Evolutionary conservation across 768 basidiomycete species (phyloP).

Genomic region (Pleurotus citrinopileatus): DNA sequence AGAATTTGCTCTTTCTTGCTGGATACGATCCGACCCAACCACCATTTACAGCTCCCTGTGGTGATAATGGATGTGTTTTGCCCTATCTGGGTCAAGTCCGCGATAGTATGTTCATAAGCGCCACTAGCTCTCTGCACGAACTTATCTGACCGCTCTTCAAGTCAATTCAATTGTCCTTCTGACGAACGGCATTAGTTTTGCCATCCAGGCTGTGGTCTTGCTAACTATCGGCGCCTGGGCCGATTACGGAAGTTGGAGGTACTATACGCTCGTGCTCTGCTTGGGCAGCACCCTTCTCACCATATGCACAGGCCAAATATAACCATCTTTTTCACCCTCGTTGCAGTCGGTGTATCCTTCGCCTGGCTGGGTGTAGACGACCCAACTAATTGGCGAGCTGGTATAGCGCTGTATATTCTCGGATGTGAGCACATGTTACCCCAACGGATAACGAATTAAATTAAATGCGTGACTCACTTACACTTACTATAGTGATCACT

Average conservation of each 20-base stretch:
- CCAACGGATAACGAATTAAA: no score
- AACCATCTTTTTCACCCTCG: conserved; percentile 68
- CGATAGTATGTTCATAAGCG: conserved; percentile 43
- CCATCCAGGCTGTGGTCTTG: conserved; percentile 67
- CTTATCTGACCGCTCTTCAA: conserved; percentile 20
- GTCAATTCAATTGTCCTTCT: conserved; percentile 78
- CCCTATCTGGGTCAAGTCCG: conserved; percentile 61
- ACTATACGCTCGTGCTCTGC: not conserved
- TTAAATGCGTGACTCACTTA: no score
- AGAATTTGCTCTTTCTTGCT: conserved; percentile 70
- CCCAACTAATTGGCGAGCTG: conserved; percentile 61
- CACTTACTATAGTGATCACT: no score
- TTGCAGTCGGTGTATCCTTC: conserved; percentile 67
- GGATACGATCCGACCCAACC: conserved; percentile 65
- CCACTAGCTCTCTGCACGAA: not conserved
- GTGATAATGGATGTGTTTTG: conserved; percentile 55
- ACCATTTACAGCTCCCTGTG: conserved; percentile 52
- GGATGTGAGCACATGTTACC: conserved; percentile 42
- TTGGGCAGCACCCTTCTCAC: not conserved
- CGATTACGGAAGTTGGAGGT: conserved; percentile 82
- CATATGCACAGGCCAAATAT: conserved; percentile 59
- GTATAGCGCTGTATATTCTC: conserved; percentile 59
- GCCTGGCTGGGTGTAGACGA: conserved; percentile 76
- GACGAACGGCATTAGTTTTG: conserved; percentile 79
- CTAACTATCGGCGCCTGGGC: conserved; percentile 75